These are phyloP conservation scores for Petunia axillaris DNA, from an alignment of 257 asterid genomes.

Conservation along the genomic window DNA sequence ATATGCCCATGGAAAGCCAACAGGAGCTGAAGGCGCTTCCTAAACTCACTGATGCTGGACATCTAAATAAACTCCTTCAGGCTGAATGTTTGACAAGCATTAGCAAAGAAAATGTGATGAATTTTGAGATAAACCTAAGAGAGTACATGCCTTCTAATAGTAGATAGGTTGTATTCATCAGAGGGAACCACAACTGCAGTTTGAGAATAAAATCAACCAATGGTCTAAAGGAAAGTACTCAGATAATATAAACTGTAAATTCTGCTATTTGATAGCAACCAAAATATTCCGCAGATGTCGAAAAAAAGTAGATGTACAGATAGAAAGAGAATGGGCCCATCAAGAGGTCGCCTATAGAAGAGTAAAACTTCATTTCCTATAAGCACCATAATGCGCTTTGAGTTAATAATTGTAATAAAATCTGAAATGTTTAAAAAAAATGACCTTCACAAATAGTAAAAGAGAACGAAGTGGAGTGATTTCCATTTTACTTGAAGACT, in stretches of 20 bases:
- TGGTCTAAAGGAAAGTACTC: constrained; percentile 19
- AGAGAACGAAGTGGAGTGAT: too few relatives aligned
- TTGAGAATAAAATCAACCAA: constrained; percentile 10
- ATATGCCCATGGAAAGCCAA: constrained; percentile 88
- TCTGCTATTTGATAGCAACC: background rate
- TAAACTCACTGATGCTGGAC: constrained; percentile 87
- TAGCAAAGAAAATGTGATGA: constrained; percentile 8
- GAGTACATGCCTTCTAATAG: constrained; percentile 61
- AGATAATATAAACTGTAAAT: constrained; percentile 23
- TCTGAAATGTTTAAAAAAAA: background rate
- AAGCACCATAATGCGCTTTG: background rate
- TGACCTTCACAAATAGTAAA: background rate
- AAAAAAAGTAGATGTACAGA: background rate
- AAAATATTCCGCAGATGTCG: background rate
- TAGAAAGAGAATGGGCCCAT: background rate
- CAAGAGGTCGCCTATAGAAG: background rate
- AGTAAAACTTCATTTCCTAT: constrained; percentile 14
- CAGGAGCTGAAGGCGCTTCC: constrained; percentile 82
- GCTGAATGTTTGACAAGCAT: constrained; percentile 52
- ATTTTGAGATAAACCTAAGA: constrained; percentile 10
- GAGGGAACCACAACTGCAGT: constrained; percentile 86
- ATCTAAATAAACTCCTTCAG: constrained; percentile 75
- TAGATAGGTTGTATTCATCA: constrained; percentile 52
- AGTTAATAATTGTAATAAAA: background rate
- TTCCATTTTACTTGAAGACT: too few relatives aligned